These are phyloP conservation scores for Alternaria consortialis DNA, from an alignment of 2,329 filamentous ascomycete species.

Conservation along the genomic window DNA sequence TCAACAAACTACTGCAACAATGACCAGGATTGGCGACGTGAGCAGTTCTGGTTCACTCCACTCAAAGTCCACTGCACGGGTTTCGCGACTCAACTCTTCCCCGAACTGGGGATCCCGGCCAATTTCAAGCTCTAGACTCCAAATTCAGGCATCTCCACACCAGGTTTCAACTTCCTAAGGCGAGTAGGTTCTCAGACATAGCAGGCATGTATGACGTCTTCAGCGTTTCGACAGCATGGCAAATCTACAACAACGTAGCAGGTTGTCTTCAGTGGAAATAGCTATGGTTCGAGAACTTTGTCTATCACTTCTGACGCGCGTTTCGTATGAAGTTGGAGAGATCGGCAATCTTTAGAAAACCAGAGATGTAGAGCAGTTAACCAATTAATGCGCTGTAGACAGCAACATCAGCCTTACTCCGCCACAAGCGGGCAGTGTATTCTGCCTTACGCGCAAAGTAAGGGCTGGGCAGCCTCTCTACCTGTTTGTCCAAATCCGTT, in stretches of 20 bases:
- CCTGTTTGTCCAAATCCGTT: neutral
- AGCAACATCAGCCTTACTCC: neutral
- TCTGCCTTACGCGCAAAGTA: neutral
- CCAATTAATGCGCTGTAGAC: neutral
- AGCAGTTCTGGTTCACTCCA: constrained; percentile 8
- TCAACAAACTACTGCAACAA: constrained; percentile 23
- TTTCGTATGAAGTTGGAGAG: neutral
- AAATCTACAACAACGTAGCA: neutral
- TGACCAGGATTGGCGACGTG: constrained; percentile 12
- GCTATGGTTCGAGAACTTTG: neutral
- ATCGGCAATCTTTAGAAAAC: no score
- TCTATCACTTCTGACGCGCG: neutral
- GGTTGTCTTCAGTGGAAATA: neutral
- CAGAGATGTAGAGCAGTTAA: no score
- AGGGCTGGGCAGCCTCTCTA: neutral
- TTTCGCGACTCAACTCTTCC: neutral
- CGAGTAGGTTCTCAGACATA: constrained; percentile 12
- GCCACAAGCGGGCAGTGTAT: neutral
- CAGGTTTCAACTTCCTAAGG: constrained; percentile 9
- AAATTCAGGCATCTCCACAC: neutral
- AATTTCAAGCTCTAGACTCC: constrained; percentile 6
- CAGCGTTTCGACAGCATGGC: neutral
- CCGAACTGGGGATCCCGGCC: constrained; percentile 2
- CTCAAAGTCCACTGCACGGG: neutral
- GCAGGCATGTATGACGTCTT: neutral